Evolutionary conservation across 805 yeast genomes (phyloP).

Genomic region (Scheffersomyces spartinae): DNA sequence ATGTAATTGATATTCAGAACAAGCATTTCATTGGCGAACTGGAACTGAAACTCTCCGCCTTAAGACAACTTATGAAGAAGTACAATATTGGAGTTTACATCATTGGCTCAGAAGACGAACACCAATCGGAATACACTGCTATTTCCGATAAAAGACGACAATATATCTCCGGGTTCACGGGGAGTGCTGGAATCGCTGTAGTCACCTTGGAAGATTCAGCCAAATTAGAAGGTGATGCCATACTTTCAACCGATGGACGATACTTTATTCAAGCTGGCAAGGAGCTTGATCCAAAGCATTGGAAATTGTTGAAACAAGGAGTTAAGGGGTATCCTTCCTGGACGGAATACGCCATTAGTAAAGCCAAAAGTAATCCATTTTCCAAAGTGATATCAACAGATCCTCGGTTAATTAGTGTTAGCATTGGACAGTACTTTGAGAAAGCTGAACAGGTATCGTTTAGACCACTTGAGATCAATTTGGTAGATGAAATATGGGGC

Average conservation of each 20-base stretch:
- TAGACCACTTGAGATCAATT: slow-evolving; percentile 41
- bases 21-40: too few relatives aligned
- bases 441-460: slow-evolving; percentile 30
- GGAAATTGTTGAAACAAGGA: slow-evolving; percentile 45
- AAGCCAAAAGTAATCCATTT: slow-evolving; percentile 42
- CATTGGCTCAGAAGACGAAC: slow-evolving; percentile 48
- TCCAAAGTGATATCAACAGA: slow-evolving; percentile 24
- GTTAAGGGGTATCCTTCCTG: slow-evolving; percentile 38
- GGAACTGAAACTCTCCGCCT: too few relatives aligned
- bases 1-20: too few relatives aligned
- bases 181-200: slow-evolving; percentile 51
- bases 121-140: slow-evolving; percentile 52
- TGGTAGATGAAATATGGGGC: slow-evolving; percentile 69
- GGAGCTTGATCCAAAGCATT: slow-evolving; percentile 50
- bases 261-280: slow-evolving; percentile 48
- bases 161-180: slow-evolving; percentile 48
- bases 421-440: slow-evolving; percentile 33
- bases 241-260: slow-evolving; percentile 49
- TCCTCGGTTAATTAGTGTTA: slow-evolving; percentile 17
- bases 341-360: slow-evolving; percentile 46
- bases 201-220: slow-evolving; percentile 40
- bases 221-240: slow-evolving; percentile 43
- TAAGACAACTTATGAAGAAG: too few relatives aligned
- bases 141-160: slow-evolving; percentile 42
- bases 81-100: slow-evolving; percentile 41